phyloP scores from a whole-genome alignment of 106 monocot genomes.

The Dendrobium catenatum region DNA sequence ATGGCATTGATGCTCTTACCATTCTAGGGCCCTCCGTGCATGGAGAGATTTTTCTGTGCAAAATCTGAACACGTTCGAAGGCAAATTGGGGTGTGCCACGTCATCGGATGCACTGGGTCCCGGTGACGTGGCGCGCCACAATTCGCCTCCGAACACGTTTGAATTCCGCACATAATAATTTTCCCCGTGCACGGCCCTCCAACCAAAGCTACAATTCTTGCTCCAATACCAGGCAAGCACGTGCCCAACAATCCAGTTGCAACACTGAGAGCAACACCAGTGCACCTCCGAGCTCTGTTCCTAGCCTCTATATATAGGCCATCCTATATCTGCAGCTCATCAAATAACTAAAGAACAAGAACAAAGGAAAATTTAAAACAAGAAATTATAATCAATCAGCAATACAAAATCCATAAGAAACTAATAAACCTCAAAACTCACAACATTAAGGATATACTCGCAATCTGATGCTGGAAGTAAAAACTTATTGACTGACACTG shows the following conservation, averaged over 20 bases:
- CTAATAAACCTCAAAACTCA: slow-evolving; percentile 17
- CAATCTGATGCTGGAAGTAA: slow-evolving; percentile 83
- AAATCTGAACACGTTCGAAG: too few species aligned
- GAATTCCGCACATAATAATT: too few species aligned
- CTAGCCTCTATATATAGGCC: slow-evolving; percentile 66
- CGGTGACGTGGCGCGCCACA: too few species aligned
- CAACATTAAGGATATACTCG: slow-evolving; percentile 79
- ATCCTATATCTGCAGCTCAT: slow-evolving; percentile 94
- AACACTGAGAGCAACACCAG: slow-evolving; percentile 87
- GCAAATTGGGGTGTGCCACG: too few species aligned
- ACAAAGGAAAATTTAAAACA: not conserved
- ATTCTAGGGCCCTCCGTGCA: slow-evolving; percentile 93
- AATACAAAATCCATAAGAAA: not conserved
- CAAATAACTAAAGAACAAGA: slow-evolving; percentile 54
- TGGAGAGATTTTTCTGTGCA: too few species aligned
- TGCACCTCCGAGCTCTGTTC: slow-evolving; percentile 70
- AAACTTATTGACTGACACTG: slow-evolving; percentile 53
- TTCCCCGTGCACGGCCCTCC: slow-evolving; percentile 77
- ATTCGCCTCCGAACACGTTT: too few species aligned
- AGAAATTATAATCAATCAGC: not conserved
- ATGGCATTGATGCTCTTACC: slow-evolving; percentile 33
- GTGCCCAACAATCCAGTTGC: slow-evolving; percentile 86
- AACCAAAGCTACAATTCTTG: slow-evolving; percentile 81
- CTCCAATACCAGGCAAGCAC: slow-evolving; percentile 88
- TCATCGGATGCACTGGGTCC: too few species aligned